Conservation (phyloP, 495 filamentous ascomycete genomes). For the Xylaria castorea region DNA sequence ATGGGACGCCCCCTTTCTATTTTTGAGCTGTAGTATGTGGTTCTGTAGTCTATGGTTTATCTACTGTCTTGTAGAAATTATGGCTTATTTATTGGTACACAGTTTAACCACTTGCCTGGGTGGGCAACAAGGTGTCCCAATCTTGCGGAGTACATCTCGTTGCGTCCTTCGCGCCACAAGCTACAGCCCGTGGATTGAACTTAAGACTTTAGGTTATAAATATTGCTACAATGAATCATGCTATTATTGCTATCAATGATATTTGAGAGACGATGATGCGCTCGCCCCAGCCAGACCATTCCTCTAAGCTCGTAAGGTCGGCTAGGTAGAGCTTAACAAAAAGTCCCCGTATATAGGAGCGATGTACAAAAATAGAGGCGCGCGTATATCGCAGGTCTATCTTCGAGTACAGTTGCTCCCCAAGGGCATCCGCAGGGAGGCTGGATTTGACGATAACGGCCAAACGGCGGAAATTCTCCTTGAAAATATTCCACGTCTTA, state of each 20-base stretch:
- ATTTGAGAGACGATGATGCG: neutral
- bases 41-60: no score
- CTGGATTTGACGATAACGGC: neutral
- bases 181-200: no score
- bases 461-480: neutral
- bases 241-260: neutral
- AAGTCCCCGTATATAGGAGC: neutral
- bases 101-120: no score
- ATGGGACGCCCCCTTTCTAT: no score
- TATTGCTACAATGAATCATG: neutral
- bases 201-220: no score
- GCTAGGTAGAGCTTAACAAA: neutral
- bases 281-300: neutral
- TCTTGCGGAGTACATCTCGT: neutral
- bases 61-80: no score
- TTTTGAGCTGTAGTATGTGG: no score
- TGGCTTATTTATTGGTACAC: no score
- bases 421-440: neutral
- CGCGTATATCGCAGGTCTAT: neutral
- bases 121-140: neutral
- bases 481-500: slow-evolving; percentile 11
- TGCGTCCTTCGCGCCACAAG: no score
- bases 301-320: neutral
- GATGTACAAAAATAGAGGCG: neutral
- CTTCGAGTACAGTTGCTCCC: neutral